Percentiles rank a stretch among this genome's conserved stretches.
Evolutionary conservation across 2,329 filamentous ascomycete species (phyloP).

Genomic region (Emericellopsis cladophorae): DNA sequence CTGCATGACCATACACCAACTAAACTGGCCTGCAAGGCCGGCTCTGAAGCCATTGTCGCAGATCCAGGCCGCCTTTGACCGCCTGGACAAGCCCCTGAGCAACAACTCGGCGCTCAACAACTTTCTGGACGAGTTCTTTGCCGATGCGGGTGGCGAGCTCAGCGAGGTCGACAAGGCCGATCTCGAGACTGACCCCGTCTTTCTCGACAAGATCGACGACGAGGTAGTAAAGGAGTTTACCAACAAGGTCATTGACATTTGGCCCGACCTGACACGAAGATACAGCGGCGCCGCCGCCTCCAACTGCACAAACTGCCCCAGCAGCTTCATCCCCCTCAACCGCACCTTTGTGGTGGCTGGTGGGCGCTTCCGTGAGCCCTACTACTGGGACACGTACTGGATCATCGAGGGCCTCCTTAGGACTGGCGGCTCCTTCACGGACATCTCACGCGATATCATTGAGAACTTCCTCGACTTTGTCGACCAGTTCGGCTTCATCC

Average conservation of each 20-base stretch:
- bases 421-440: constrained; percentile 48
- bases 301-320: constrained; percentile 46
- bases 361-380: constrained; percentile 58
- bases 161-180: constrained; percentile 35
- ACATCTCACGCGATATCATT: constrained; percentile 53
- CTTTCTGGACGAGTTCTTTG: constrained; percentile 53
- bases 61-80: constrained; percentile 47
- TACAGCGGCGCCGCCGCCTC: constrained; percentile 33
- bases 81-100: constrained; percentile 44
- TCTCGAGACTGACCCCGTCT: constrained; percentile 42
- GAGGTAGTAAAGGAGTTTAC: constrained; percentile 47
- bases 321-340: constrained; percentile 54
- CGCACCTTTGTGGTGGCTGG: constrained; percentile 59
- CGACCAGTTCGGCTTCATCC: constrained; percentile 51
- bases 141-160: constrained; percentile 49
- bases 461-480: constrained; percentile 59
- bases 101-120: constrained; percentile 50
- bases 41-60: constrained; percentile 45
- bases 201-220: constrained; percentile 44
- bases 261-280: constrained; percentile 52
- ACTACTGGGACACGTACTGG: constrained; percentile 63
- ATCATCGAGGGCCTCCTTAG: constrained; percentile 53
- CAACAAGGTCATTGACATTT: constrained; percentile 53
- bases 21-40: constrained; percentile 27
- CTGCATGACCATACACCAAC: not conserved